Percentiles rank a stretch among this genome's conserved stretches.
phyloP scores from a whole-genome alignment of 106 monocot genomes.

The Cymbidium sinense region DNA sequence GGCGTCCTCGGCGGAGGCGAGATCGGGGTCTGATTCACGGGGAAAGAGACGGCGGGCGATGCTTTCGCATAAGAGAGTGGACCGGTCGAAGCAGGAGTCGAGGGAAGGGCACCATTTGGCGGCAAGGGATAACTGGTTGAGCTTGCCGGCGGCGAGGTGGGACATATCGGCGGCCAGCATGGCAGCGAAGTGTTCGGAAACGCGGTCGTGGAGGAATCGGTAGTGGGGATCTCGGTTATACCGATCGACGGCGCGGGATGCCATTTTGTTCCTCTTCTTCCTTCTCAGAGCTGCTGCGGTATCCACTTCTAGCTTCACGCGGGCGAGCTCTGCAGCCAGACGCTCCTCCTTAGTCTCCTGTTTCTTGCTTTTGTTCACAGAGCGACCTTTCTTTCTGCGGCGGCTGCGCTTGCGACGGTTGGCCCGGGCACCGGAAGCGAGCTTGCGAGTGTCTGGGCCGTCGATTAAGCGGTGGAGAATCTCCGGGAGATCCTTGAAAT shows the following conservation, averaged over 20 bases:
- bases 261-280: slow-evolving; percentile 26
- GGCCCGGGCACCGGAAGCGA: background rate
- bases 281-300: slow-evolving; percentile 19
- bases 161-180: slow-evolving; percentile 33
- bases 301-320: slow-evolving; percentile 14
- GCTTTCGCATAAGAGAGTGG: slow-evolving; percentile 64
- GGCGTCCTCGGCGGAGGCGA: slow-evolving; percentile 28
- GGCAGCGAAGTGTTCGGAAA: slow-evolving; percentile 43
- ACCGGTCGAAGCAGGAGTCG: slow-evolving; percentile 46
- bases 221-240: slow-evolving; percentile 35
- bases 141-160: slow-evolving; percentile 21
- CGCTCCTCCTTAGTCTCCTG: slow-evolving; percentile 14
- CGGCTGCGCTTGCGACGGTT: too few species aligned
- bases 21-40: slow-evolving; percentile 30
- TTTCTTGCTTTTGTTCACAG: background rate
- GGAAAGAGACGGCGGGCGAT: slow-evolving; percentile 61
- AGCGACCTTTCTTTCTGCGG: background rate
- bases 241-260: slow-evolving; percentile 26
- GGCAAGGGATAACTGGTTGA: slow-evolving; percentile 33
- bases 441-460: slow-evolving; percentile 17
- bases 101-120: slow-evolving; percentile 80
- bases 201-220: slow-evolving; percentile 39
- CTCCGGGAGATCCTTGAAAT: slow-evolving; percentile 49
- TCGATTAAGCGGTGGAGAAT: slow-evolving; percentile 38
- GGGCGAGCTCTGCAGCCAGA: slow-evolving; percentile 18